Base-by-base conservation (phyloP, 2,329 filamentous ascomycete genomes). In the Ophiostoma tasmaniense region DNA sequence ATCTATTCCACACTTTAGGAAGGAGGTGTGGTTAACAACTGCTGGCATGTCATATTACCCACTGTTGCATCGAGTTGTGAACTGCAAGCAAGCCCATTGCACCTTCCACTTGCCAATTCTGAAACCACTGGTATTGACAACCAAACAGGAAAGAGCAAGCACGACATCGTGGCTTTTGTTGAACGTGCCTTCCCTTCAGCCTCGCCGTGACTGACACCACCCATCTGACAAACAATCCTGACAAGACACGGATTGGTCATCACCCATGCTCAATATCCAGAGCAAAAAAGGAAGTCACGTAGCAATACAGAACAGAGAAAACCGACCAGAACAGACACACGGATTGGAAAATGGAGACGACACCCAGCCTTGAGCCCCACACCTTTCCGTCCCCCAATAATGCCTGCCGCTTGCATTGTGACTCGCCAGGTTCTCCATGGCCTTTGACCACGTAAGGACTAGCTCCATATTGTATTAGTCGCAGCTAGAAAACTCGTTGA, bases 401-500 rank as follows among this genome's bases (percentile, higher is more conserved):
- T 7, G n/a, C 55, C 55, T 30, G 55, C 50, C 50, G 50, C 22
- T 55, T 17, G n/a, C n/a, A 25, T 28, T 55, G 25, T 61, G 55
- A 61, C 55, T 61, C 55, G 55, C 11, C 55, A 25, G 25, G 55
- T 28, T 30, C 55, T 33, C 25, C 55, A 61, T 55, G 2, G 50
- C 3, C 8, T 25, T 25, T 55, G 13, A 30, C 25, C 13, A 8
- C 20, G 20, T 61, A 0, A 7, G 13, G 25, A 17, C 55, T 61
- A 61, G 55, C 25, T 14, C 25, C 25, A 61, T 45, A 45, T 61
- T 22, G 61, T 64, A 22, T 64, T 64, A 64, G 61, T 64, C 61
- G 61, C 61, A n/a, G 59, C 55, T 61, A 33, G 28, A 62, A 62
- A 33, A n/a, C 50, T 55, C 50, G 55, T 61, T 64, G 61, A 64